These are phyloP conservation scores for Diplodia corticola DNA, from an alignment of 2,329 filamentous ascomycete genomes.

Conservation along the genomic window DNA sequence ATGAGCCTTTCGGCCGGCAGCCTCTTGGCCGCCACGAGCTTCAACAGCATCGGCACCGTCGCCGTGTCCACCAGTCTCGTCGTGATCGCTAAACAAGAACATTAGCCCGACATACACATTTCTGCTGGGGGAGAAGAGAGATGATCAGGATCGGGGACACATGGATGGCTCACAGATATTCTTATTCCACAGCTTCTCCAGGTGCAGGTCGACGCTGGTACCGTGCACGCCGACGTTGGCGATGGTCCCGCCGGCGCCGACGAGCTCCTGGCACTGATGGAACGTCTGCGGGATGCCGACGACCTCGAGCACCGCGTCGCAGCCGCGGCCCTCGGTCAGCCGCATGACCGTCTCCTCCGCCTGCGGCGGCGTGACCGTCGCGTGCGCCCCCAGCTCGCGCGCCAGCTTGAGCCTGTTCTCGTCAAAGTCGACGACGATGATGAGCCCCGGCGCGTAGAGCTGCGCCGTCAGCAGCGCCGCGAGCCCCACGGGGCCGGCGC, in stretches of 20 bases:
- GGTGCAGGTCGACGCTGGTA: conserved; percentile 52
- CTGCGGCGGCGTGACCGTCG: conserved; percentile 37
- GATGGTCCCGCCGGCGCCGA: conserved; percentile 55
- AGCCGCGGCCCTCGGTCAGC: conserved; percentile 54
- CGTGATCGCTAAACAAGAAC: conserved; percentile 42
- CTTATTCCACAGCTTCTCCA: conserved; percentile 57
- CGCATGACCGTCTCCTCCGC: conserved; percentile 43
- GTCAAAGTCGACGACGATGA: conserved; percentile 57
- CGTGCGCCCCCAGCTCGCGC: conserved; percentile 51
- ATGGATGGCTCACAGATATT: conserved; percentile 49
- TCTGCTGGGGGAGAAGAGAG: not conserved
- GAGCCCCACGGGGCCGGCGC: conserved; percentile 59
- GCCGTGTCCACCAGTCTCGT: conserved; percentile 51
- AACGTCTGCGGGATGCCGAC: conserved; percentile 58
- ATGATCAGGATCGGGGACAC: too few relatives aligned
- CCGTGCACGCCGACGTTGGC: conserved; percentile 63
- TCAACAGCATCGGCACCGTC: conserved; percentile 53
- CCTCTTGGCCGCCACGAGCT: conserved; percentile 45
- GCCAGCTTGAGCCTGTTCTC: conserved; percentile 50
- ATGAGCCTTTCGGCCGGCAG: conserved; percentile 47
- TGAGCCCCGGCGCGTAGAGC: conserved; percentile 54
- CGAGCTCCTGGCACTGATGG: conserved; percentile 54
- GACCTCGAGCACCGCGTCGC: conserved; percentile 60
- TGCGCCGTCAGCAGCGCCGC: conserved; percentile 56
- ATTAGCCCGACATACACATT: not conserved